phyloP scores from a whole-genome alignment of 352 stramenopile genomes.

The Phytophthora sojae region DNA sequence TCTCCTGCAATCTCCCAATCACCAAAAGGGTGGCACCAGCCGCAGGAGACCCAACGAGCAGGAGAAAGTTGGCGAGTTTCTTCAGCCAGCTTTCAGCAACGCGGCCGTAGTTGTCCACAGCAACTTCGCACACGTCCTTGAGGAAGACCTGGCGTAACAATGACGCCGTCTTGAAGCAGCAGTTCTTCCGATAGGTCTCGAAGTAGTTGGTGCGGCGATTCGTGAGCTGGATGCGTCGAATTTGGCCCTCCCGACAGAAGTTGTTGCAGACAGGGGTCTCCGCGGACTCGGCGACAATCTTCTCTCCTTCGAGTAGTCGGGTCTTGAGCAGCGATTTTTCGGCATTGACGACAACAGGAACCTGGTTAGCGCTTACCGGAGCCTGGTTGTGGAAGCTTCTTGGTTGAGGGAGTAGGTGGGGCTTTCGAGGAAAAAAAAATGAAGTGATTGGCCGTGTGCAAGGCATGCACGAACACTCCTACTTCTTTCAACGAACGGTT shows the following conservation, averaged over 20 bases:
- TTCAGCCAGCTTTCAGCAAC: neutral
- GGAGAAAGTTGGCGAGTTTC: too few relatives aligned
- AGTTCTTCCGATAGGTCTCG: neutral
- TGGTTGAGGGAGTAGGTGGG: neutral
- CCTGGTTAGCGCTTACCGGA: neutral
- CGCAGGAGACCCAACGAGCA: neutral
- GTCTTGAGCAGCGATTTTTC: neutral
- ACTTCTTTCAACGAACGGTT: too few relatives aligned
- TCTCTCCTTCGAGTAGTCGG: neutral
- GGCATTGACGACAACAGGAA: neutral
- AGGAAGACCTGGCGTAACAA: neutral
- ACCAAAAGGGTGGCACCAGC: neutral
- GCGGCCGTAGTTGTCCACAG: neutral
- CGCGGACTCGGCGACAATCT: neutral
- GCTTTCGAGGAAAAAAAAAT: neutral
- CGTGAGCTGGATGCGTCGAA: neutral
- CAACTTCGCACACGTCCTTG: neutral
- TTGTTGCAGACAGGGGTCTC: neutral
- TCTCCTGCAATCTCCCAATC: too few relatives aligned
- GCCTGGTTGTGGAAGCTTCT: neutral
- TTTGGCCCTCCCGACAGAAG: neutral
- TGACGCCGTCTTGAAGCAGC: neutral
- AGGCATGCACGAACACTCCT: too few relatives aligned
- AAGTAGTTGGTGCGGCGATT: neutral
- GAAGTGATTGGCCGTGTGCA: neutral